Evolutionary conservation across 1,284 basidiomycete genomes (phyloP).

Genomic region (Sanghuangporus sanghuang): DNA sequence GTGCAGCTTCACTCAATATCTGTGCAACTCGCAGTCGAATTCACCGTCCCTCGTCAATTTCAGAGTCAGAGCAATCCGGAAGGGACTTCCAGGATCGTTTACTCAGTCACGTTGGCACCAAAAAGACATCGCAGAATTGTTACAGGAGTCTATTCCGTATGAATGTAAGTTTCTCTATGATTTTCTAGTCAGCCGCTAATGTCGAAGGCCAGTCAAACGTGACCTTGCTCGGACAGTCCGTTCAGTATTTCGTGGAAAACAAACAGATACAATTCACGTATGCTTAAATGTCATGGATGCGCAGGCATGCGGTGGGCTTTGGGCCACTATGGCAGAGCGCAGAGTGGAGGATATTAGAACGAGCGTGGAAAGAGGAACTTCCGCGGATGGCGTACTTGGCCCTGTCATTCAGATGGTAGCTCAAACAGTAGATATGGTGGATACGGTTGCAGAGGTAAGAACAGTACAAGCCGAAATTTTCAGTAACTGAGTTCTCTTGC

Average conservation of each 20-base stretch:
- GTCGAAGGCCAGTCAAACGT: background rate
- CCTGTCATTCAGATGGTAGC: background rate
- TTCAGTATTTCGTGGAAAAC: background rate
- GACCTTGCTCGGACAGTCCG: background rate
- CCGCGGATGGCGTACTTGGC: background rate
- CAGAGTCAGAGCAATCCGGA: background rate
- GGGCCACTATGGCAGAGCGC: background rate
- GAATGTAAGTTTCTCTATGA: background rate
- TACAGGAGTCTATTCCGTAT: background rate
- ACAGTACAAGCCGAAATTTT: background rate
- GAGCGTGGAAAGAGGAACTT: background rate
- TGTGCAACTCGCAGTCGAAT: background rate
- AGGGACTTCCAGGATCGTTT: no score
- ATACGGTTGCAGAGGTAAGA: background rate
- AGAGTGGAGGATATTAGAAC: background rate
- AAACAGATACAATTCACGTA: background rate
- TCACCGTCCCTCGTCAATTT: background rate
- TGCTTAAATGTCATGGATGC: background rate
- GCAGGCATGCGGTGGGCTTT: background rate
- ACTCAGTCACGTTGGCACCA: background rate
- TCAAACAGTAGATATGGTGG: background rate
- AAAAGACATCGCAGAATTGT: background rate
- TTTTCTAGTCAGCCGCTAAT: background rate
- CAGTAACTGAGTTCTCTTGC: background rate
- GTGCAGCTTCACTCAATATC: background rate